These are phyloP conservation scores for Echria macrotheca DNA, from an alignment of 495 filamentous ascomycete genomes.

Conservation along the genomic window DNA sequence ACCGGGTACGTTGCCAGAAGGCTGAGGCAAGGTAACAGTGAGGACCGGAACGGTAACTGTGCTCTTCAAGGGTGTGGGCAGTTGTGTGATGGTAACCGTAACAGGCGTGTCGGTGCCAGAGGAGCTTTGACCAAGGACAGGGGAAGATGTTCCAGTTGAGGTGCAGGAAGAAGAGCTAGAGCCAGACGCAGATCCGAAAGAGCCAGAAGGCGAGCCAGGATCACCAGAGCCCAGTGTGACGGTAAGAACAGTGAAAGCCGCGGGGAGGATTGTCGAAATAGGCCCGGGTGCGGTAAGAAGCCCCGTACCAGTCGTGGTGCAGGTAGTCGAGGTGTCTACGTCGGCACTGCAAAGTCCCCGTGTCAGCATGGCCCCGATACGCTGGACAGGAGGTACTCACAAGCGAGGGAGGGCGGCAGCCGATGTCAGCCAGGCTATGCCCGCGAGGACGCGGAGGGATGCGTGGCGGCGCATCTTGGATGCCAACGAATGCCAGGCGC, in stretches of 20 bases:
- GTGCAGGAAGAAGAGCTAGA: constrained; percentile 16
- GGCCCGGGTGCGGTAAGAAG: no score
- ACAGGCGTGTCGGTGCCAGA: constrained; percentile 1
- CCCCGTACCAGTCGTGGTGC: constrained; percentile 18
- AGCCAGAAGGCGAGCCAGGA: constrained; percentile 18
- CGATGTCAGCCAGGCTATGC: constrained; percentile 17
- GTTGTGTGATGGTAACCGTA: constrained; percentile 16
- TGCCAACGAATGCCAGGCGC: neutral
- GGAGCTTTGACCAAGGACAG: neutral
- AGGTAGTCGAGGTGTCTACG: constrained; percentile 14
- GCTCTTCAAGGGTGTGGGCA: constrained; percentile 1
- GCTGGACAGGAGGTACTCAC: constrained; percentile 11
- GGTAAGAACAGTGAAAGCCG: constrained; percentile 21
- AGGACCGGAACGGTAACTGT: constrained; percentile 18
- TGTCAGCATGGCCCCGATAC: constrained; percentile 2
- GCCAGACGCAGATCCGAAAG: constrained; percentile 21
- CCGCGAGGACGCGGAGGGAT: constrained; percentile 16
- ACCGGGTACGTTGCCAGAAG: constrained; percentile 3
- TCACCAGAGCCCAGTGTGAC: constrained; percentile 13
- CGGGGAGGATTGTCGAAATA: no score
- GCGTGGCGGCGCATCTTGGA: constrained; percentile 25
- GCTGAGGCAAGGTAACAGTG: constrained; percentile 15
- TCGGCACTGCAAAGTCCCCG: constrained; percentile 5
- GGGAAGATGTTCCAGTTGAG: neutral
- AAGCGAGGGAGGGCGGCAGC: constrained; percentile 18